These are phyloP conservation scores for Thraustotheca clavata DNA, from an alignment of 352 stramenopile genomes.

Conservation along the genomic window DNA sequence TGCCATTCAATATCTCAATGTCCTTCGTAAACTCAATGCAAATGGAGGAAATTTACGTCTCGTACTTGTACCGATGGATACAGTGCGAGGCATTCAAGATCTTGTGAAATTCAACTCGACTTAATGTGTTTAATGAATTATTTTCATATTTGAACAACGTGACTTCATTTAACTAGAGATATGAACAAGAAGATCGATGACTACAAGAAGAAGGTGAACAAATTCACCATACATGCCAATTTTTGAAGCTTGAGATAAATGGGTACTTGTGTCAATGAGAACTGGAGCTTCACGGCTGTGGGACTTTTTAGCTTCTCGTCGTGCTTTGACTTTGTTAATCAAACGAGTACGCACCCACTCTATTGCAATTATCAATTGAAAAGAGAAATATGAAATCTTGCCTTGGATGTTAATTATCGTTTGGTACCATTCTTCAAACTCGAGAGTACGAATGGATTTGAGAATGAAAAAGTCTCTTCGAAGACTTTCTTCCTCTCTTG, in stretches of 20 bases:
- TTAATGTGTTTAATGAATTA: conserved; percentile 17
- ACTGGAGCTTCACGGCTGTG: conserved; percentile 20
- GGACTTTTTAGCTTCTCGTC: neutral
- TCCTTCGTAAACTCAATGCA: conserved; percentile 20
- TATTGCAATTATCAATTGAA: neutral
- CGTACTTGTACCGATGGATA: conserved; percentile 24
- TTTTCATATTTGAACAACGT: neutral
- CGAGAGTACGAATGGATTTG: conserved; percentile 20
- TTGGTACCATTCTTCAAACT: conserved; percentile 23
- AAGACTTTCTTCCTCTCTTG: conserved; percentile 18
- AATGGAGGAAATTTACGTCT: conserved; percentile 13
- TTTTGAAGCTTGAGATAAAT: conserved; percentile 65
- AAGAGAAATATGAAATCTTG: neutral
- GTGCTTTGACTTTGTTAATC: neutral
- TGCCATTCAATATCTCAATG: conserved; percentile 27
- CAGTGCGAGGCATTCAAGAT: conserved; percentile 21
- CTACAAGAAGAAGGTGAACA: conserved; percentile 63
- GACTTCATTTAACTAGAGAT: neutral
- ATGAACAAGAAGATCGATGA: conserved; percentile 42
- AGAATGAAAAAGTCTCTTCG: conserved; percentile 20
- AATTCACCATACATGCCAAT: conserved; percentile 75
- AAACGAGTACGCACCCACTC: conserved; percentile 10
- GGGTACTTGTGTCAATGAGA: conserved; percentile 58
- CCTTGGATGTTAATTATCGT: conserved; percentile 1
- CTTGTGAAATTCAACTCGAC: conserved; percentile 24